Percentiles rank a stretch among this genome's conserved stretches.
These are phyloP conservation scores for Candolleomyces aberdarensis DNA, from an alignment of 768 basidiomycete species.

Conservation along the genomic window DNA sequence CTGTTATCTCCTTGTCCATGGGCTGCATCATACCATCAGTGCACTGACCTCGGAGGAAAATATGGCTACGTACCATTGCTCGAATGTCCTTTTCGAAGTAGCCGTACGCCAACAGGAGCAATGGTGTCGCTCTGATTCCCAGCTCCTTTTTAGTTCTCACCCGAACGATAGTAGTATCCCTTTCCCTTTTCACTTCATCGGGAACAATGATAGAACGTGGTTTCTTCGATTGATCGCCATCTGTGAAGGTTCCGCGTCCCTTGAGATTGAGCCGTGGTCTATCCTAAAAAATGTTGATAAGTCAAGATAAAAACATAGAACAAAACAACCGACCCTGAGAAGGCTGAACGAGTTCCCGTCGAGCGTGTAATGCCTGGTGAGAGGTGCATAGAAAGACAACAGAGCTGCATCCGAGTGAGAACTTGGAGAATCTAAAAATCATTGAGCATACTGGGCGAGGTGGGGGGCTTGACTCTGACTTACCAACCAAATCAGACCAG, in stretches of 20 bases:
- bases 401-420: constrained; percentile 18
- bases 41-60: neutral
- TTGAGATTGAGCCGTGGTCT: constrained; percentile 7
- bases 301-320: neutral
- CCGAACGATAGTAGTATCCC: constrained; percentile 36
- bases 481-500: constrained; percentile 46
- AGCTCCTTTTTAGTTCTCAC: constrained; percentile 36
- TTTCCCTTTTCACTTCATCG: constrained; percentile 19
- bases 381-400: constrained; percentile 44
- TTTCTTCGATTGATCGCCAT: neutral
- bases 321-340: neutral
- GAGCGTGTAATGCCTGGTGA: constrained; percentile 46
- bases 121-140: constrained; percentile 51
- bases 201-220: constrained; percentile 5
- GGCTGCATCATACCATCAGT: constrained; percentile 18
- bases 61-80: constrained; percentile 35
- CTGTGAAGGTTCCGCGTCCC: neutral
- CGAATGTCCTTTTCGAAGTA: constrained; percentile 47
- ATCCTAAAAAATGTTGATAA: constrained; percentile 17
- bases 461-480: constrained; percentile 6
- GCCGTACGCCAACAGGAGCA: constrained; percentile 42
- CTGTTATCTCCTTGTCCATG: constrained; percentile 31
- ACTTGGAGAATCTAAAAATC: neutral
- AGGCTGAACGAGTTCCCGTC: neutral
- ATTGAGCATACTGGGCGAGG: neutral